These are phyloP conservation scores for Fusarium decemcellulare DNA, from an alignment of 2,329 filamentous ascomycete genomes.

Conservation along the genomic window DNA sequence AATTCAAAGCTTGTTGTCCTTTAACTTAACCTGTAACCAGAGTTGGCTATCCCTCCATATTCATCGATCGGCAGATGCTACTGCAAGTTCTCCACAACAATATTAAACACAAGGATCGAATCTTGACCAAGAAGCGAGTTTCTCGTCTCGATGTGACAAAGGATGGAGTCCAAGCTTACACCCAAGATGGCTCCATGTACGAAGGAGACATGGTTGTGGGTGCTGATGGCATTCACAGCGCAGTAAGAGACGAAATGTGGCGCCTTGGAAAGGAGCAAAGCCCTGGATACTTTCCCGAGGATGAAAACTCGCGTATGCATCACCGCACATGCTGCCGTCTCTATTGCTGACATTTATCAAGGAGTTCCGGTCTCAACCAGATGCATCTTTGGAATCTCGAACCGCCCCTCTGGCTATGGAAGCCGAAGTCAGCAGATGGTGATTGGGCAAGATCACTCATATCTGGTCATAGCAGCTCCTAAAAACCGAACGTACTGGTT, in stretches of 20 bases:
- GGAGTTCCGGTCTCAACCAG: conserved; percentile 6
- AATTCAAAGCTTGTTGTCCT: background rate
- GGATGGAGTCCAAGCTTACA: background rate
- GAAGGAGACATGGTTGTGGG: conserved; percentile 1
- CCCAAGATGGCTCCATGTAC: background rate
- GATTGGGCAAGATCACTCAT: background rate
- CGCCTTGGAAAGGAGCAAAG: conserved; percentile 1
- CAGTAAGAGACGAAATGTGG: conserved; percentile 5
- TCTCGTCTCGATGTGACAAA: background rate
- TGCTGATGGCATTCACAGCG: conserved; percentile 24
- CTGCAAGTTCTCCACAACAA: conserved; percentile 1
- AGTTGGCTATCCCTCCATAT: conserved; percentile 2
- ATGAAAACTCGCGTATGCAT: background rate
- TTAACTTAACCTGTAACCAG: background rate
- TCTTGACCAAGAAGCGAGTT: background rate
- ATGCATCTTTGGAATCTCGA: conserved; percentile 28
- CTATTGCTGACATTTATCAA: background rate
- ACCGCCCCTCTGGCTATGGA: conserved; percentile 4
- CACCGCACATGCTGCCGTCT: background rate
- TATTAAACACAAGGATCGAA: background rate
- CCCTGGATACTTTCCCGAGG: conserved; percentile 1
- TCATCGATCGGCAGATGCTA: conserved; percentile 14
- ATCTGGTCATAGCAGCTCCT: background rate
- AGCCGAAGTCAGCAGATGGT: background rate
- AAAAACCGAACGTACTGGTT: background rate